These are phyloP conservation scores for Ambrosia artemisiifolia DNA, from an alignment of 129 eudicot species.

Conservation along the genomic window DNA sequence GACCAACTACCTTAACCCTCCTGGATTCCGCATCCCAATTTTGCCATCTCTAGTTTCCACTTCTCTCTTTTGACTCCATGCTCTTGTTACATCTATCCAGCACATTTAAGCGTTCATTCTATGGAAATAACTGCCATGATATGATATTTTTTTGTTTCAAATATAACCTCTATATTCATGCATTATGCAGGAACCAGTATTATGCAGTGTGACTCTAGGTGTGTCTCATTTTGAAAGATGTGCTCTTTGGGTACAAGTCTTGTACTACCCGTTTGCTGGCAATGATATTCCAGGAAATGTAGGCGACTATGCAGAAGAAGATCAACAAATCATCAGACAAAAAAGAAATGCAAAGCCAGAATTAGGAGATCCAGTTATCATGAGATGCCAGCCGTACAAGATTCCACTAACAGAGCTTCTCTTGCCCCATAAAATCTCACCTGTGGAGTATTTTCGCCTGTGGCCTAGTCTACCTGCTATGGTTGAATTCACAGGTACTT, in stretches of 20 bases:
- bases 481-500: constrained; percentile 93
- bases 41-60: background rate
- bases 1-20: background rate
- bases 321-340: constrained; percentile 66
- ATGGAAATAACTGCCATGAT: background rate
- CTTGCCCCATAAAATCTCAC: constrained; percentile 90
- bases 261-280: constrained; percentile 87
- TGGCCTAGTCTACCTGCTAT: constrained; percentile 99
- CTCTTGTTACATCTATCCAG: background rate
- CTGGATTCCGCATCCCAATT: background rate
- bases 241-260: constrained; percentile 91
- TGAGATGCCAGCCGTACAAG: constrained; percentile 97
- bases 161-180: background rate
- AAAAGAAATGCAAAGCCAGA: constrained; percentile 68
- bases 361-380: constrained; percentile 78
- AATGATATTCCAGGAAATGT: constrained; percentile 53
- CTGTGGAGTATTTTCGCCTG: constrained; percentile 94
- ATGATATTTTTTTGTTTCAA: background rate
- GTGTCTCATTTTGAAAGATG: constrained; percentile 94
- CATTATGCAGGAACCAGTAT: constrained; percentile 70
- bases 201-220: constrained; percentile 78
- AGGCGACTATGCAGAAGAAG: constrained; percentile 87
- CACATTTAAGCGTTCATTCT: background rate
- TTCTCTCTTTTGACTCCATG: background rate
- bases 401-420: constrained; percentile 94